A percentile compares a stretch with the other conserved stretches of the same genome.
Evolutionary conservation across 78 protist species (phyloP).

Genomic region (Paulinella micropora): DNA sequence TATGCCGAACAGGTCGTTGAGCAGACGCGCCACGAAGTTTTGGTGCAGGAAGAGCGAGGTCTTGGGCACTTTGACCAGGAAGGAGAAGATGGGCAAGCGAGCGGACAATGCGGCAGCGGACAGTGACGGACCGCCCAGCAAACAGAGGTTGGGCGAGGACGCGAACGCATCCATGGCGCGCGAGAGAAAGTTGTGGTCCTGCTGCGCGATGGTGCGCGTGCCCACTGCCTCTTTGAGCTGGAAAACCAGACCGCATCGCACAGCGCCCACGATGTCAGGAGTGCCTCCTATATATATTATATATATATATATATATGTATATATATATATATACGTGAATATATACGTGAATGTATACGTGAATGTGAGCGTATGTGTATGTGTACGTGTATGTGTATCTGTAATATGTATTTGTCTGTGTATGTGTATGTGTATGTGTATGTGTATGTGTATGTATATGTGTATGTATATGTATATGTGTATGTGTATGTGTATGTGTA

Average conservation of each 20-base stretch:
- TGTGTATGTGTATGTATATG: neutral
- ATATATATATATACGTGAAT: neutral
- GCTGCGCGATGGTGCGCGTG: neutral
- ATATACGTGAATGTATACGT: neutral
- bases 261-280: constrained; percentile 63
- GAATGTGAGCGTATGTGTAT: neutral
- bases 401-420: neutral
- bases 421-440: neutral
- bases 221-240: constrained; percentile 17
- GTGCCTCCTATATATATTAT: constrained; percentile 50
- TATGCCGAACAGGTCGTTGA: constrained; percentile 83
- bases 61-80: neutral
- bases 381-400: neutral
- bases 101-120: too few species aligned
- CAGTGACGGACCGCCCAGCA: too few species aligned
- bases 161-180: too few species aligned
- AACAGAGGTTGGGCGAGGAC: too few species aligned
- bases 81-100: constrained; percentile 29
- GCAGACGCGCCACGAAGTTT: constrained; percentile 58
- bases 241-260: constrained; percentile 48
- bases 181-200: neutral
- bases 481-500: neutral
- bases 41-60: constrained; percentile 48
- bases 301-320: neutral
- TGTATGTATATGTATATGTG: neutral